Conservation (phyloP, 176 grass and related monocot genomes). For the Lolium perenne region DNA sequence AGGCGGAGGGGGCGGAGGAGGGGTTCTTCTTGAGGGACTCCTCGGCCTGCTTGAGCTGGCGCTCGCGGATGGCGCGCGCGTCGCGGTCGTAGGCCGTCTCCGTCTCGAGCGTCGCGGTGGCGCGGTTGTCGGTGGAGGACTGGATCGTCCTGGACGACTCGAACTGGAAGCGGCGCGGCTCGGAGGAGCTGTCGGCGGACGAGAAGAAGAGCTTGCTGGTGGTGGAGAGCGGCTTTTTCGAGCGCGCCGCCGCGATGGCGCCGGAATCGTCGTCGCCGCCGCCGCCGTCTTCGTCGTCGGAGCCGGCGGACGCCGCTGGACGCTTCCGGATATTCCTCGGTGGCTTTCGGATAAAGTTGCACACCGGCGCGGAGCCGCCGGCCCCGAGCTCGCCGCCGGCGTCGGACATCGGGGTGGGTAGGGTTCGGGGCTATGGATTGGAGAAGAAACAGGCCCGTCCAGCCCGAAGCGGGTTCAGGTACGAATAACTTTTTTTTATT, state of each 20-base stretch:
- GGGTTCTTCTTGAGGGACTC: conserved; percentile 67
- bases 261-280: conserved; percentile 33
- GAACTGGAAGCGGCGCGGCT: conserved; percentile 66
- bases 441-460: too few species aligned
- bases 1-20: conserved; percentile 20
- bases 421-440: too few species aligned
- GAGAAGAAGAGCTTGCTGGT: conserved; percentile 79
- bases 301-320: conserved; percentile 35
- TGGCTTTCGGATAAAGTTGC: conserved; percentile 70
- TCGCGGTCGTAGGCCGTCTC: conserved; percentile 82
- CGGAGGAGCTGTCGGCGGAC: conserved; percentile 43
- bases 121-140: conserved; percentile 71
- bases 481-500: too few species aligned
- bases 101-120: conserved; percentile 77
- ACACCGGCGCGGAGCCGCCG: conserved; percentile 50
- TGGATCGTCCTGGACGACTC: conserved; percentile 83
- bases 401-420: conserved; percentile 32
- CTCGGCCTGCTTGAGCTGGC: conserved; percentile 73
- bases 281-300: conserved; percentile 57
- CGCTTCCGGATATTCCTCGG: conserved; percentile 88
- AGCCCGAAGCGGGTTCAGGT: too few species aligned
- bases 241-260: conserved; percentile 33
- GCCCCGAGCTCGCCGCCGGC: conserved; percentile 35
- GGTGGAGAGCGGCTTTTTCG: conserved; percentile 46
- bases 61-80: conserved; percentile 81